Base-by-base conservation (phyloP, 768 basidiomycete genomes). In the Lenzites betulinus region DNA sequence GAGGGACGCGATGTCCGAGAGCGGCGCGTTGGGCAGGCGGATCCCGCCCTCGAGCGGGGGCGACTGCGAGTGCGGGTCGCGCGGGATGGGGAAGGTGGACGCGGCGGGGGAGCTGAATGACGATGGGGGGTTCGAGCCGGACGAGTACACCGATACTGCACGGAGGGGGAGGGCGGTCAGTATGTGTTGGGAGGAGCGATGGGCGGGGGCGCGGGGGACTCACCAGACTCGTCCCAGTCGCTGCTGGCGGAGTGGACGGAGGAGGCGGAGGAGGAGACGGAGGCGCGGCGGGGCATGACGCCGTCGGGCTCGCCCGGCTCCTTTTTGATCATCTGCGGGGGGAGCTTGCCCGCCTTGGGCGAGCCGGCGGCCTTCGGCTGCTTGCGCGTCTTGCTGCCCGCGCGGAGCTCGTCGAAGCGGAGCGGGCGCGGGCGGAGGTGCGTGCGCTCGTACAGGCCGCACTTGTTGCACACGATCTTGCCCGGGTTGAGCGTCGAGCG, bases 381-480 rank as follows among this genome's bases (percentile, higher is more conserved):
- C 74, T 86, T 92, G 61, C 92, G 82, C 13, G 89, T 85, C 75
- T 93, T 93, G 75, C 87, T 88, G n/a, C 92, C 91, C 0, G 90
- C 88, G 6, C 92, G 85, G 42, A 94, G 82, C 73, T 93, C 92
- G 72, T 93, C 92, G 63, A 94, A 93, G 54, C 92, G 87, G 18
- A 93, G 79, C 8, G 92, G 92, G 13, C 92, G 82, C 5, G 92
- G 85, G 23, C 92, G 84, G 56, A 93, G 74, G 66, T 94, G 92
- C 13, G 92, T 94, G 69, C 92, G 90, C 74, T 94, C 92, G 69
- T 94, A 94, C 39, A 94, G 81, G 11, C 92, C 92, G 65, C 92
- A 94, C 78, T 94, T 94, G 82, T 94, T 94, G 82, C 92, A 94
- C 46, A 94, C 92, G 69, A 94, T 94, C 76, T 94, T 94, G 64